phyloP scores from a whole-genome alignment of 2,329 filamentous ascomycete genomes.

The Aureobasidium sp. region DNA sequence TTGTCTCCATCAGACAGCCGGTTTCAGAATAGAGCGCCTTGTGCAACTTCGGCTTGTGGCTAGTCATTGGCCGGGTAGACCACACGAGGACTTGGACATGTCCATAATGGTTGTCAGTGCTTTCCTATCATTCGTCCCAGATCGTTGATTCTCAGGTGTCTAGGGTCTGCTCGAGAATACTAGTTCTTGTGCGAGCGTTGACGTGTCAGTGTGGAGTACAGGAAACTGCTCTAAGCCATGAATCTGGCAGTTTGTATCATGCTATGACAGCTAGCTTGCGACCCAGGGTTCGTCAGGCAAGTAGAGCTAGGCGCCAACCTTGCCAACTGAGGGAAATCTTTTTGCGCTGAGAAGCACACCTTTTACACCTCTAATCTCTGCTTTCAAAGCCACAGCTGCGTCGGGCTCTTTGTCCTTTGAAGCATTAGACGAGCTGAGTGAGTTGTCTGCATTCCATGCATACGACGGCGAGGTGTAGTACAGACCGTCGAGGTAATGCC shows the following conservation, averaged over 20 bases:
- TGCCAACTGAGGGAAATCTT: slow-evolving; percentile 51
- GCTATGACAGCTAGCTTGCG: too few relatives aligned
- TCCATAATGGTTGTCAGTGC: background rate
- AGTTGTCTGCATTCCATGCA: slow-evolving; percentile 27
- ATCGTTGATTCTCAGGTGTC: background rate
- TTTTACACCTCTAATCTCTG: slow-evolving; percentile 72
- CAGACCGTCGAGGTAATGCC: slow-evolving; percentile 59
- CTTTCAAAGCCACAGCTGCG: slow-evolving; percentile 65
- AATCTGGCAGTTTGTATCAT: background rate
- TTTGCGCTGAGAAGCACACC: slow-evolving; percentile 68
- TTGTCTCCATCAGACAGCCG: background rate
- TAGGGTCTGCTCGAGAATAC: background rate
- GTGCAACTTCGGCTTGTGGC: background rate
- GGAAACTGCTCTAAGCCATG: background rate
- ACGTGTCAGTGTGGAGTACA: background rate
- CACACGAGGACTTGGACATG: background rate
- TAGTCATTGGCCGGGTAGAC: background rate
- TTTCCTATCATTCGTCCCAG: too few relatives aligned
- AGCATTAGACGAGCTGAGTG: slow-evolving; percentile 16
- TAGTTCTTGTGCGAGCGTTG: background rate
- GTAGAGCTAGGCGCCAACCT: background rate
- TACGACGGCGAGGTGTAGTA: slow-evolving; percentile 37
- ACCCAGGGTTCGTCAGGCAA: background rate
- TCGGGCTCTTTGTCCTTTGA: slow-evolving; percentile 50
- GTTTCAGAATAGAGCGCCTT: too few relatives aligned